Evolutionary conservation across 768 basidiomycete species (phyloP).

Genomic region (Rhizopogon roseolus): DNA sequence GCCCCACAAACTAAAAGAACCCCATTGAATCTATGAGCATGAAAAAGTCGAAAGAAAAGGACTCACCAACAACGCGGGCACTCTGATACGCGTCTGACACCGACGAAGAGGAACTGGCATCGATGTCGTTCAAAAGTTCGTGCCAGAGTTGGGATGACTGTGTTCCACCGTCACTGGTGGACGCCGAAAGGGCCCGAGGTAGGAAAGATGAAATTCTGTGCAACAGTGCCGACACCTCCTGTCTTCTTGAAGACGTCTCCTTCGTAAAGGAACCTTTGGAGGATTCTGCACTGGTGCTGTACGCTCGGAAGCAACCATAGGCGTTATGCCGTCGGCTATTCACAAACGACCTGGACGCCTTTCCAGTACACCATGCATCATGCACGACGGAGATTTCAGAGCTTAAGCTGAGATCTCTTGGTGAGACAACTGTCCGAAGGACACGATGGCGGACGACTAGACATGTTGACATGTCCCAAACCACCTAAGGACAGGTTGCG

Average conservation of each 20-base stretch:
- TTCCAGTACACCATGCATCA: neutral
- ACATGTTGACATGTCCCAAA: constrained; percentile 2
- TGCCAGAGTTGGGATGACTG: constrained; percentile 45
- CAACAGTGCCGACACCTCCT: constrained; percentile 40
- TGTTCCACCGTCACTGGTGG: constrained; percentile 12
- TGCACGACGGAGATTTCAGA: neutral
- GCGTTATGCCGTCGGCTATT: neutral
- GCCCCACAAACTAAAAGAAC: constrained; percentile 47
- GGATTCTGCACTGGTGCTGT: neutral
- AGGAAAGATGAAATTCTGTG: constrained; percentile 45
- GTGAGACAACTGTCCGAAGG: neutral
- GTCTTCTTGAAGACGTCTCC: constrained; percentile 1
- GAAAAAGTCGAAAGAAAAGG: neutral
- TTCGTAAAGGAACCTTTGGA: neutral
- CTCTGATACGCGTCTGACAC: constrained; percentile 25
- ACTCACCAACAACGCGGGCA: constrained; percentile 47
- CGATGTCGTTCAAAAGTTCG: constrained; percentile 32
- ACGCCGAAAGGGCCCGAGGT: constrained; percentile 35
- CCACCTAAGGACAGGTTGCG: neutral
- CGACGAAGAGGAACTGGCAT: constrained; percentile 25
- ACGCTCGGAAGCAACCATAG: neutral
- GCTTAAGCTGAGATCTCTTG: neutral
- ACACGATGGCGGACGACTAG: neutral
- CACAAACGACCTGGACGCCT: neutral
- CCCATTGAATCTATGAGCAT: neutral